Percentiles rank a stretch among this genome's conserved stretches.
phyloP scores from a whole-genome alignment of 176 grass and related monocot genomes.

The Tillandsia fasciculata region DNA sequence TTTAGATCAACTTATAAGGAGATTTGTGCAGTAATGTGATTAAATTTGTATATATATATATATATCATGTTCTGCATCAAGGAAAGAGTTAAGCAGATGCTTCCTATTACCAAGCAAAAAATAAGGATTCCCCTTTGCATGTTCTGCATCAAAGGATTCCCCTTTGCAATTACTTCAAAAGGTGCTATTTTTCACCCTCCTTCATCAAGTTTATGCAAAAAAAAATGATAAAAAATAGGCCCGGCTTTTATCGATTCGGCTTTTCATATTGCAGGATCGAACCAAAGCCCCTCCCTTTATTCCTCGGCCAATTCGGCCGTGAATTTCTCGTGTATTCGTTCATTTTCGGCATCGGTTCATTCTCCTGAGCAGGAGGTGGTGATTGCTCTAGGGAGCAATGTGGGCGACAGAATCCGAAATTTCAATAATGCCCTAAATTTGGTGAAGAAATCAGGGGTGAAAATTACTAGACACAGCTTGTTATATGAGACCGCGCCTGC shows the following conservation, averaged over 20 bases:
- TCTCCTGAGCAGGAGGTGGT: conserved; percentile 59
- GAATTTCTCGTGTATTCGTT: neutral
- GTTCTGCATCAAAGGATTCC: conserved; percentile 6
- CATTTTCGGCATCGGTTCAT: conserved; percentile 12
- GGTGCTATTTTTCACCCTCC: neutral
- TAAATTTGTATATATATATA: neutral
- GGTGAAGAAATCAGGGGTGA: conserved; percentile 62
- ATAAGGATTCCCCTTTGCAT: conserved; percentile 4
- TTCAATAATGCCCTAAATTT: conserved; percentile 49
- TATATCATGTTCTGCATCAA: neutral
- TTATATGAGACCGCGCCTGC: conserved; percentile 83
- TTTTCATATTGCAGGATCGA: conserved; percentile 20
- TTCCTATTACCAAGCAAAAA: conserved; percentile 10
- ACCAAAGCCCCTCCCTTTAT: conserved; percentile 10
- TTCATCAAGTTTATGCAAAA: neutral
- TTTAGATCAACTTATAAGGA: neutral
- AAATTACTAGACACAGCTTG: conserved; percentile 59
- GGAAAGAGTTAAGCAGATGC: conserved; percentile 18
- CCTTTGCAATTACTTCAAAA: conserved; percentile 1
- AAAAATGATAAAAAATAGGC: neutral
- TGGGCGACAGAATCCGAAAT: conserved; percentile 52
- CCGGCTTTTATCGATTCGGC: neutral
- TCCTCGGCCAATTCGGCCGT: neutral
- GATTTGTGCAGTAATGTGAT: neutral
- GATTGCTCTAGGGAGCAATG: conserved; percentile 81